Conservation (phyloP, 2,329 filamentous ascomycete species). For the Ascochyta koolunga region DNA sequence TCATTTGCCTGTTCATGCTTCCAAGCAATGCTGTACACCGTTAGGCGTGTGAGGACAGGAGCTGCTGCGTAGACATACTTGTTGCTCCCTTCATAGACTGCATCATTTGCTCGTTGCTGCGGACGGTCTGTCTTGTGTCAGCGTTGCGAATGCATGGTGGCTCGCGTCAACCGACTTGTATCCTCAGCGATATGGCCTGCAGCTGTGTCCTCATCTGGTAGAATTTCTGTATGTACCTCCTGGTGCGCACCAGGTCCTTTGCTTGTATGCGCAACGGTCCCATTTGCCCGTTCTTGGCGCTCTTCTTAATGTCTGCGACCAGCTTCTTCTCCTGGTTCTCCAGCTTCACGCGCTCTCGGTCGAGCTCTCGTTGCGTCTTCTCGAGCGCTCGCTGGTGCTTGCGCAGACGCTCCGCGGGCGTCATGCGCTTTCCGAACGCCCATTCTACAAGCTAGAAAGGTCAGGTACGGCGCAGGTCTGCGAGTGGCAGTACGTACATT, state of each 20-base stretch:
- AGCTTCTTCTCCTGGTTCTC: constrained; percentile 99
- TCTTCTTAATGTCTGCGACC: constrained; percentile 95
- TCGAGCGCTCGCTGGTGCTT: constrained; percentile 97
- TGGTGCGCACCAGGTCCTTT: constrained; percentile 91
- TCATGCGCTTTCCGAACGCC: constrained; percentile 99
- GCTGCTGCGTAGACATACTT: constrained; percentile 21
- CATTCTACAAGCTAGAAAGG: constrained; percentile 87
- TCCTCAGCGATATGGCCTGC: constrained; percentile 91
- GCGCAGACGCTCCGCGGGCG: constrained; percentile 86
- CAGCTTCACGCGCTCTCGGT: constrained; percentile 91
- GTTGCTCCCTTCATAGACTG: constrained; percentile 99
- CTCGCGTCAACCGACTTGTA: constrained; percentile 70
- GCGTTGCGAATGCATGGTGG: constrained; percentile 3
- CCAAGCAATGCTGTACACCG: constrained; percentile 70
- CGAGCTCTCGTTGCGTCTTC: constrained; percentile 94
- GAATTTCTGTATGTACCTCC: constrained; percentile 96
- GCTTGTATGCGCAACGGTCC: constrained; percentile 98
- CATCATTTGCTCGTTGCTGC: constrained; percentile 99
- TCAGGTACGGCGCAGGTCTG: not conserved
- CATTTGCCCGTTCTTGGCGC: constrained; percentile 96
- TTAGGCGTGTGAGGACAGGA: constrained; percentile 17
- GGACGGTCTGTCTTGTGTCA: constrained; percentile 72
- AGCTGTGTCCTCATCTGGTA: constrained; percentile 97
- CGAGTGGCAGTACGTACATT: constrained; percentile 56
- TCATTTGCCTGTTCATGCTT: constrained; percentile 98